phyloP scores from a whole-genome alignment of 768 basidiomycete species.

The Clathrus columnatus region DNA sequence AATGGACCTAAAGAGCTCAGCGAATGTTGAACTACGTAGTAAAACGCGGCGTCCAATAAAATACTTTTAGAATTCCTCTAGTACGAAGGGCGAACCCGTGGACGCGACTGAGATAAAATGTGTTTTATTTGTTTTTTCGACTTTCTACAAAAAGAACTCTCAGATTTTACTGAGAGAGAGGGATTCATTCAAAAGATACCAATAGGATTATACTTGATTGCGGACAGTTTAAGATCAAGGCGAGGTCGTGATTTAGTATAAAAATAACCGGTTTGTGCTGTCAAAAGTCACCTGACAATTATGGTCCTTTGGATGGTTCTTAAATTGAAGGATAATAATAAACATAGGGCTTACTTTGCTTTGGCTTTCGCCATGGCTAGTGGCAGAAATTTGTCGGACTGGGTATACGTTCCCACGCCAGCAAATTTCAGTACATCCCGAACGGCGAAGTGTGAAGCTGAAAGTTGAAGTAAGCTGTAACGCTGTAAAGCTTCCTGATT shows the following conservation, averaged over 20 bases:
- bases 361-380: slow-evolving; percentile 4
- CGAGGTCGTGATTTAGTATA: slow-evolving; percentile 77
- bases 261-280: slow-evolving; percentile 87
- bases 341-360: slow-evolving; percentile 1
- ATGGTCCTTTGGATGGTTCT: slow-evolving; percentile 45
- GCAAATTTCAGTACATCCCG: too few species aligned
- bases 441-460: too few species aligned
- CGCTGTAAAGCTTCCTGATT: too few species aligned
- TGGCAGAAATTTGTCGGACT: not conserved
- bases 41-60: too few species aligned
- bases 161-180: slow-evolving; percentile 1
- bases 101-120: not conserved
- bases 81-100: too few species aligned
- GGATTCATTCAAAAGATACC: slow-evolving; percentile 35
- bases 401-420: not conserved
- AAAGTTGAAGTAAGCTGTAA: too few species aligned
- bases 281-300: slow-evolving; percentile 81
- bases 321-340: too few species aligned
- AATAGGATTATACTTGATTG: slow-evolving; percentile 87
- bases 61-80: too few species aligned
- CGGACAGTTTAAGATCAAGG: slow-evolving; percentile 66
- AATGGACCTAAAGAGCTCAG: too few species aligned
- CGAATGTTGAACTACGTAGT: too few species aligned
- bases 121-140: slow-evolving; percentile 5
- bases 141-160: slow-evolving; percentile 9